Percentiles rank a stretch among this genome's conserved stretches.
phyloP scores from a whole-genome alignment of 2,329 filamentous ascomycete species.

The Fusarium pininemorale region DNA sequence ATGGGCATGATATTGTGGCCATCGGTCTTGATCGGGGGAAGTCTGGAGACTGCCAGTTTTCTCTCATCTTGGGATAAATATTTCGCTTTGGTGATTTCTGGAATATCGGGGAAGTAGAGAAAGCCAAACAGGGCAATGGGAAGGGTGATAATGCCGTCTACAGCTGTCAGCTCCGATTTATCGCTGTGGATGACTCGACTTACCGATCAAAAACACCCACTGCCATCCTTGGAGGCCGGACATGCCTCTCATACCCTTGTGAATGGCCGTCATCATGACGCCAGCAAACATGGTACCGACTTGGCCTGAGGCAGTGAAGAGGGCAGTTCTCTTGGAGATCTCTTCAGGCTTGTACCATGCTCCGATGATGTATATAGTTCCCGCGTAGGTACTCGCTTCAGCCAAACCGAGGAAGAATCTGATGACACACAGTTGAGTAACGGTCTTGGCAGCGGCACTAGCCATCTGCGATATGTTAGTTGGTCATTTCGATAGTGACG shows the following conservation, averaged over 20 bases:
- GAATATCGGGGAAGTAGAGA: conserved; percentile 34
- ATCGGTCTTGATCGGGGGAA: conserved; percentile 46
- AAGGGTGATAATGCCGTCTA: conserved; percentile 38
- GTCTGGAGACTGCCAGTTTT: conserved; percentile 40
- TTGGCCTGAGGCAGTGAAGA: conserved; percentile 66
- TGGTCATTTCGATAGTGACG: rapidly evolving
- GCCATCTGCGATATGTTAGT: conserved; percentile 31
- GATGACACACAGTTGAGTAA: conserved; percentile 41
- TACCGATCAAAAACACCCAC: conserved; percentile 48
- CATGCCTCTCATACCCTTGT: conserved; percentile 49
- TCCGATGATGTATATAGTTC: conserved; percentile 49
- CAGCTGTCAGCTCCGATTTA: rapidly evolving
- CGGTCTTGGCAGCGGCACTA: conserved; percentile 44
- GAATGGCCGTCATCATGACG: conserved; percentile 61
- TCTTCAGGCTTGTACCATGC: conserved; percentile 66
- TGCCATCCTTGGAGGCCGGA: conserved; percentile 58
- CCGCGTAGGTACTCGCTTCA: conserved; percentile 44
- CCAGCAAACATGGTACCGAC: conserved; percentile 68
- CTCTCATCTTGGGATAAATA: conserved; percentile 49
- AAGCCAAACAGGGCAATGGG: conserved; percentile 37
- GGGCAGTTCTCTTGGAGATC: conserved; percentile 66
- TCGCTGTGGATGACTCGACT: rapidly evolving
- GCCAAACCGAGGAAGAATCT: conserved; percentile 43
- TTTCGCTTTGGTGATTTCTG: conserved; percentile 48
- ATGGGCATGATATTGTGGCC: conserved; percentile 46